phyloP scores from a whole-genome alignment of 495 filamentous ascomycete species.

The Staphylotrichum longicolle region DNA sequence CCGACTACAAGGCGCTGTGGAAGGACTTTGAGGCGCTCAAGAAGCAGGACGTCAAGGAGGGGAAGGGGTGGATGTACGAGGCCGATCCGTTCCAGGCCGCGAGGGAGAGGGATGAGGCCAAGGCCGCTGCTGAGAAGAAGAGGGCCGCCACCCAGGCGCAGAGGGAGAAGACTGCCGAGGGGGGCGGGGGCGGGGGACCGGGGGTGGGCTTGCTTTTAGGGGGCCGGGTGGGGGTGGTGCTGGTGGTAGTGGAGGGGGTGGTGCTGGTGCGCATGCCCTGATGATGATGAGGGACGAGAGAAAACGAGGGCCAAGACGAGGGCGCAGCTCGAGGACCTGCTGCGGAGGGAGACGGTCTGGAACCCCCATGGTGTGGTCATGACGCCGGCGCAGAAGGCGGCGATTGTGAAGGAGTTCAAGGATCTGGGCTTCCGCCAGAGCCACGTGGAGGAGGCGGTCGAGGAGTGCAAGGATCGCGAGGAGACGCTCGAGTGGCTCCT shows the following conservation, averaged over 20 bases:
- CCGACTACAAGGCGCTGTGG: constrained; percentile 82
- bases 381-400: constrained; percentile 50
- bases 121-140: constrained; percentile 69
- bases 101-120: constrained; percentile 73
- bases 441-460: constrained; percentile 84
- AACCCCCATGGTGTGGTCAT: constrained; percentile 74
- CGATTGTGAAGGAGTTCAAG: constrained; percentile 70
- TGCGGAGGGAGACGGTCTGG: constrained; percentile 78
- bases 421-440: constrained; percentile 78
- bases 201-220: constrained; percentile 41
- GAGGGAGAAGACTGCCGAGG: constrained; percentile 54
- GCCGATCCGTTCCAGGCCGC: constrained; percentile 86
- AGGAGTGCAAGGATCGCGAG: constrained; percentile 86
- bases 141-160: constrained; percentile 58
- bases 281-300: no score
- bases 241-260: constrained; percentile 19
- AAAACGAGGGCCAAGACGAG: constrained; percentile 71
- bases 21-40: constrained; percentile 82
- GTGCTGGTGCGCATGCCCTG: constrained; percentile 28
- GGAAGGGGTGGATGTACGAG: constrained; percentile 88
- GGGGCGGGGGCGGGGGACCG: constrained; percentile 11
- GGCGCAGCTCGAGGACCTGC: constrained; percentile 69
- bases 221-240: constrained; percentile 26
- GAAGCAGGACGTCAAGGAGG: constrained; percentile 68
- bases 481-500: constrained; percentile 90